Percentiles rank a stretch among this genome's conserved stretches.
Conservation (phyloP, 139 green algal genomes). For the Chlamydomonas urium region DNA sequence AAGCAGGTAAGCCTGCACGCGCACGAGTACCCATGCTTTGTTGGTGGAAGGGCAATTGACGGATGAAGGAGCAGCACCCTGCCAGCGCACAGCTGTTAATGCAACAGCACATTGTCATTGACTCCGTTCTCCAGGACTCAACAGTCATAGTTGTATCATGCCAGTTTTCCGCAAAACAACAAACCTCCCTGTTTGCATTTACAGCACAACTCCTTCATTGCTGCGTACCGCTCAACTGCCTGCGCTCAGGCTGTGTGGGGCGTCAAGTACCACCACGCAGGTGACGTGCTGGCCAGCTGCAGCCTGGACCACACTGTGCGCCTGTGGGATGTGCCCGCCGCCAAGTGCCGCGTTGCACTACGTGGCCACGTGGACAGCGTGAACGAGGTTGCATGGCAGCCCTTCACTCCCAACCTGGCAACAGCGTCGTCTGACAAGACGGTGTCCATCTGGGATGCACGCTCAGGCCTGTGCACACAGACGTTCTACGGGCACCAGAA, state of each 20-base stretch:
- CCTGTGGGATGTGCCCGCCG: constrained; percentile 57
- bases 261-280: constrained; percentile 65
- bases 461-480: constrained; percentile 64
- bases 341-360: constrained; percentile 55
- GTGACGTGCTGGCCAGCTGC: constrained; percentile 67
- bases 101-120: too few species aligned
- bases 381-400: constrained; percentile 80
- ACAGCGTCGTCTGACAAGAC: constrained; percentile 80
- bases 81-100: too few species aligned
- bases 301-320: constrained; percentile 72
- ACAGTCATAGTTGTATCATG: too few species aligned
- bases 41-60: too few species aligned
- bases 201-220: too few species aligned
- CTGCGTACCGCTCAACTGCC: too few species aligned
- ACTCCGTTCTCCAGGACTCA: too few species aligned
- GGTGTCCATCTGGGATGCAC: constrained; percentile 74
- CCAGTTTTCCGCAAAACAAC: too few species aligned
- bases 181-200: too few species aligned
- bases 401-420: constrained; percentile 47
- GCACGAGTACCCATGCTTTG: too few species aligned
- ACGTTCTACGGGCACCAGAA: constrained; percentile 84
- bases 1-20: constrained; percentile 52
- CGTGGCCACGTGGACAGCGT: constrained; percentile 82
- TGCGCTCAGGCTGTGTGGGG: constrained; percentile 46
- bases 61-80: too few species aligned